Evolutionary conservation across 495 filamentous ascomycete species (phyloP).

Genomic region (Hypomontagnella submonticulosa): DNA sequence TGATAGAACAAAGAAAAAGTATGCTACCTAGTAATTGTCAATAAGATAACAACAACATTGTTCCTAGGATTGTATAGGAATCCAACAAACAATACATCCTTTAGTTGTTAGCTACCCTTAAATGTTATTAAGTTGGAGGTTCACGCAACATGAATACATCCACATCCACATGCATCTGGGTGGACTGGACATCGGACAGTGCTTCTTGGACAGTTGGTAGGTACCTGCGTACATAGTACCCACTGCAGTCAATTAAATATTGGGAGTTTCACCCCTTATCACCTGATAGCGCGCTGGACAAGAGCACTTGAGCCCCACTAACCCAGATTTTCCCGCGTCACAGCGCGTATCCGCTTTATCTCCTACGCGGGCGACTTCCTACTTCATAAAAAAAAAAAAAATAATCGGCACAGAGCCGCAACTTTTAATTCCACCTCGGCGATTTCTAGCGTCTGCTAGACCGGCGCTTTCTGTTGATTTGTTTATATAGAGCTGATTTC

Average conservation of each 20-base stretch:
- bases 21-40: too few relatives aligned
- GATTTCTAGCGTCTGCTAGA: conserved; percentile 1
- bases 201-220: not conserved
- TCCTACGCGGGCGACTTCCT: conserved; percentile 14
- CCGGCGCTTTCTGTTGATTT: not conserved
- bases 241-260: conserved; percentile 37
- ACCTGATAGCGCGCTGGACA: conserved; percentile 47
- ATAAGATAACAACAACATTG: too few relatives aligned
- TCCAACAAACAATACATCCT: too few relatives aligned
- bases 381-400: conserved; percentile 27
- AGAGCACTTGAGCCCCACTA: conserved; percentile 3
- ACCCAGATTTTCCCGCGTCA: conserved; percentile 37
- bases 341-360: conserved; percentile 35
- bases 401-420: not conserved
- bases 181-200: conserved; percentile 1
- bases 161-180: not conserved
- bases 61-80: too few relatives aligned
- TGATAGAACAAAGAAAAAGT: too few relatives aligned
- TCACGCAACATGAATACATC: too few relatives aligned
- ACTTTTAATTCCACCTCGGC: conserved; percentile 1
- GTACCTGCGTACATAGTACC: conserved; percentile 4
- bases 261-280: conserved; percentile 29
- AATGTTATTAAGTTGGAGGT: too few relatives aligned
- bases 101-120: too few relatives aligned
- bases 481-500: not conserved